phyloP scores from a whole-genome alignment of 345 rosid species.

The Gossypium bickii region DNA sequence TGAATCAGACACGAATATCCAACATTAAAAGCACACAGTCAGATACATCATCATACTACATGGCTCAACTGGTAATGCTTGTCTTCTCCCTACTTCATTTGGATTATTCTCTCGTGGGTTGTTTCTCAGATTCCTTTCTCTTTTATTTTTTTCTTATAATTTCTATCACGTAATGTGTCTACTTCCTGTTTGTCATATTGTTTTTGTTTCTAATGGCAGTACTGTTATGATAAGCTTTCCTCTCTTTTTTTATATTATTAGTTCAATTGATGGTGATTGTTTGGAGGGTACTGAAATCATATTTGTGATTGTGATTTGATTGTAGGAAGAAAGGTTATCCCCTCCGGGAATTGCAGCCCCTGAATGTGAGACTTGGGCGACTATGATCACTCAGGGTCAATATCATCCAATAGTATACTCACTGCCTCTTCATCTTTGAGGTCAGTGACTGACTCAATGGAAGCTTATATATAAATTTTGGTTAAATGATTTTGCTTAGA shows the following conservation, averaged over 20 bases:
- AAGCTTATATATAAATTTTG: background rate
- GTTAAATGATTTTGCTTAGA: background rate
- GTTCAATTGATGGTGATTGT: conserved; percentile 4
- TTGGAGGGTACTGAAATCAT: background rate
- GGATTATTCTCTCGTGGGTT: conserved; percentile 22
- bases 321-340: conserved; percentile 51
- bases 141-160: conserved; percentile 13
- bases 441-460: conserved; percentile 39
- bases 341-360: conserved; percentile 38
- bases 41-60: background rate
- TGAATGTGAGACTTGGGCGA: conserved; percentile 36
- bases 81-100: background rate
- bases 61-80: conserved; percentile 20
- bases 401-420: conserved; percentile 38
- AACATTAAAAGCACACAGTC: conserved; percentile 3
- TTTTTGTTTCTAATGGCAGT: background rate
- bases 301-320: conserved; percentile 17
- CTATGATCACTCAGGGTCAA: conserved; percentile 32
- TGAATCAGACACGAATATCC: conserved; percentile 19
- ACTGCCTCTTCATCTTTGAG: conserved; percentile 44
- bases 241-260: conserved; percentile 9
- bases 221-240: background rate
- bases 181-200: conserved; percentile 10
- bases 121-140: conserved; percentile 8
- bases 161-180: conserved; percentile 13